Evolutionary conservation across 225 moss, liverwort and hornwort genomes (phyloP), one percentile per base, ranked within the genome.

Genomic region (Pseudisothecium myosuroides): DNA sequence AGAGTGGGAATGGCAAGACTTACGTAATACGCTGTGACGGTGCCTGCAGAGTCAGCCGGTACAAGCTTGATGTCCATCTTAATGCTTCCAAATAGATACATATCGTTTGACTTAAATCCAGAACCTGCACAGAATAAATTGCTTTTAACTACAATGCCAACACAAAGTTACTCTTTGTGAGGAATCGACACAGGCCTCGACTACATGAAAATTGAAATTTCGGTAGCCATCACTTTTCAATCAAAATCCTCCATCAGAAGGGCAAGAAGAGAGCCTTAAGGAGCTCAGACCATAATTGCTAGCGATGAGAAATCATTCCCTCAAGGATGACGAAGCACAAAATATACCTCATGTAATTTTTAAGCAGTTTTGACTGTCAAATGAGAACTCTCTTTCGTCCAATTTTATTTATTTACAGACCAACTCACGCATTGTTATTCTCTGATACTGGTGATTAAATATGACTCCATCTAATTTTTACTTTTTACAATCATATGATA

Each of bases 1-100:
- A 76, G 73, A 36, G 34, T 89, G 49, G 49, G 61, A 88, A 82
- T 49, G 47, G 88, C 74, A 84, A n/a, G 39, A 60, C 95, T 86
- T 79, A 95, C 95, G 84, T 95, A 93, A 88, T 93, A 94, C 26
- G 94, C 93, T 54, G 94, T 94, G 87, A 94, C 93, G 17, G 94
- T 94, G 90, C 94, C 94, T 81, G 93, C 94, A 54, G 94, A 94
- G 54, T 93, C 89, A 37, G 88, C 87, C 32, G 92, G 94, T 45
- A 94, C 93, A 43, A 94, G 92, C 88, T 94, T 94, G 87, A 94
- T 92, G 66, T 94, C 93, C 93, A 94, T 94, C 84, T 92, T 94
- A 75, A 94, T 93, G 88, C 86, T 91, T 73, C 94, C 94, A 59
- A 93, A 94, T 52, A 94, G 91, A 81, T 90, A 94, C 88, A 24